Conservation (phyloP, 352 stramenopile species). For the Phytophthora tubulina region DNA sequence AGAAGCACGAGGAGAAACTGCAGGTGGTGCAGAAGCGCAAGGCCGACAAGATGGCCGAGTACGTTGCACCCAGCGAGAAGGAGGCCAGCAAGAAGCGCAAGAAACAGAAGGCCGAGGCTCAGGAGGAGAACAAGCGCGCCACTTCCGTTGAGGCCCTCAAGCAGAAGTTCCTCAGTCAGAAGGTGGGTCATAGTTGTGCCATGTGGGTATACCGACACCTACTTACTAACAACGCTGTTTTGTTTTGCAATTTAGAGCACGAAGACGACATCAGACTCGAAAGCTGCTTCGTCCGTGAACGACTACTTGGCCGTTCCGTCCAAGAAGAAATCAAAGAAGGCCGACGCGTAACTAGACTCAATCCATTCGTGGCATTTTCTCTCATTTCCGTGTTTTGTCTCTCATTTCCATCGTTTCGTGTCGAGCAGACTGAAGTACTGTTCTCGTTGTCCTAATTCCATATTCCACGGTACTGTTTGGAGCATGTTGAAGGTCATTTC, state of each 20-base stretch:
- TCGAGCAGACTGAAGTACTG: no score
- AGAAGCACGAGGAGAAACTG: constrained; percentile 82
- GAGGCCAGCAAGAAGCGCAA: constrained; percentile 84
- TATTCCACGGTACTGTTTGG: constrained; percentile 25
- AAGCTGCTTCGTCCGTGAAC: constrained; percentile 50
- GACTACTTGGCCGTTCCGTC: constrained; percentile 75
- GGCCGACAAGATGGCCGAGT: constrained; percentile 74
- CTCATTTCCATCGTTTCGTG: constrained; percentile 1
- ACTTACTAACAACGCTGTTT: constrained; percentile 13
- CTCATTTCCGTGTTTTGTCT: not conserved
- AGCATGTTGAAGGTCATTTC: constrained; percentile 11
- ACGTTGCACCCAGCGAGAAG: constrained; percentile 83
- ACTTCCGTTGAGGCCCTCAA: constrained; percentile 79
- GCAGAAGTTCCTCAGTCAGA: constrained; percentile 84
- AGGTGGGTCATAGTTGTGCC: constrained; percentile 45
- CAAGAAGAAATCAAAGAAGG: constrained; percentile 61
- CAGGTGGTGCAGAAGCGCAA: constrained; percentile 77
- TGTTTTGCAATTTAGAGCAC: constrained; percentile 39
- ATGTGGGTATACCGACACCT: not conserved
- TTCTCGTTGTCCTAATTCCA: constrained; percentile 5
- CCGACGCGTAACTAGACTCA: constrained; percentile 41
- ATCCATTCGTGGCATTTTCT: constrained; percentile 25
- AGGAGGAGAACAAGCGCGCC: constrained; percentile 59
- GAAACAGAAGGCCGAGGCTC: constrained; percentile 59
- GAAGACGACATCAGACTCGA: constrained; percentile 48